Evolutionary conservation across 2,329 filamentous ascomycete genomes (phyloP).

Genomic region (Phoma sp.): DNA sequence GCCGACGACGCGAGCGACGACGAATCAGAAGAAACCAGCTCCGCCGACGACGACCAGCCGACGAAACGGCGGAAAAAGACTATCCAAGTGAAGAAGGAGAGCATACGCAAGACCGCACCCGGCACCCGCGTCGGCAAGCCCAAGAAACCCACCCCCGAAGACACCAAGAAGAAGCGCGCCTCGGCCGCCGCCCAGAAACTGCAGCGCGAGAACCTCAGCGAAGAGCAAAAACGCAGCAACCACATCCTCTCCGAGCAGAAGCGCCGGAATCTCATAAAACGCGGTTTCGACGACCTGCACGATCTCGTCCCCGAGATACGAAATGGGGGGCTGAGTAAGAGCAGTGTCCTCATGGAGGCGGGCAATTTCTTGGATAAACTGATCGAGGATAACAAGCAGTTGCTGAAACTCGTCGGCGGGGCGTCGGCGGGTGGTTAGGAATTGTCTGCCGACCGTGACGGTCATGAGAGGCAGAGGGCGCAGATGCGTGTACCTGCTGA

Average conservation of each 20-base stretch:
- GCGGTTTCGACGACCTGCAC: conserved; percentile 82
- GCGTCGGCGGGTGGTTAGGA: no score
- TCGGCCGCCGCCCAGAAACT: conserved; percentile 36
- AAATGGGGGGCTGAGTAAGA: conserved; percentile 82
- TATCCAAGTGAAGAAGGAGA: conserved; percentile 21
- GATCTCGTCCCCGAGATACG: conserved; percentile 77
- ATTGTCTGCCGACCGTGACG: no score
- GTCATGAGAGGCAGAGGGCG: neutral
- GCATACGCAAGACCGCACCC: conserved; percentile 27
- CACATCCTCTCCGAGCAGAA: conserved; percentile 91
- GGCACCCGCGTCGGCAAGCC: conserved; percentile 26
- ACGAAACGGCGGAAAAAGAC: conserved; percentile 38
- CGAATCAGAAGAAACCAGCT: conserved; percentile 31
- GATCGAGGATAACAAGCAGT: conserved; percentile 66
- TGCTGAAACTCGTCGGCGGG: conserved; percentile 9
- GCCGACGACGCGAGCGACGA: conserved; percentile 28
- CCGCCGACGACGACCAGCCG: conserved; percentile 32
- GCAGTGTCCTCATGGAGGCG: conserved; percentile 76
- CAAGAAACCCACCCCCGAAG: conserved; percentile 32
- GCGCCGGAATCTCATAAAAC: conserved; percentile 79
- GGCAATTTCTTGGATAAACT: conserved; percentile 81
- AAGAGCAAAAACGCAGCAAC: conserved; percentile 84
- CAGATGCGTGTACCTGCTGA: no score
- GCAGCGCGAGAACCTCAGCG: conserved; percentile 67
- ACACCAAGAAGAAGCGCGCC: conserved; percentile 37